Conservation (phyloP, 345 rosid species). For the Ailanthus altissimus region DNA sequence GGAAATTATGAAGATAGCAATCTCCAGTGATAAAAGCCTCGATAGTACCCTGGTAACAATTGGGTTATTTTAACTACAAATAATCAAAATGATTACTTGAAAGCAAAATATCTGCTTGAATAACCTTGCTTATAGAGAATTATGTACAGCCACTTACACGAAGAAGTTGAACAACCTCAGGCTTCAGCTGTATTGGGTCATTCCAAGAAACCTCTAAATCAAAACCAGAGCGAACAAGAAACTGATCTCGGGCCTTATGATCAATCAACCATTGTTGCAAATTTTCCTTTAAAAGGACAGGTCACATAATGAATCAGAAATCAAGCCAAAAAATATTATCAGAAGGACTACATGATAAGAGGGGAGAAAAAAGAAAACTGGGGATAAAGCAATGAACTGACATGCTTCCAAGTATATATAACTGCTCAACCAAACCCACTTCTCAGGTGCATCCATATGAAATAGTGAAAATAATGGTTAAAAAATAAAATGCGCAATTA, state of each 20-base stretch:
- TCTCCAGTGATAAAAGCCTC: neutral
- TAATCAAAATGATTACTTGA: neutral
- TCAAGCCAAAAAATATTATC: neutral
- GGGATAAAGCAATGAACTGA: neutral
- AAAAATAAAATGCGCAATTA: neutral
- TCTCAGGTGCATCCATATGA: neutral
- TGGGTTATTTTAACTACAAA: too few relatives aligned
- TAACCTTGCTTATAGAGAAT: neutral
- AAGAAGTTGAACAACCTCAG: neutral
- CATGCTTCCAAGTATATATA: neutral
- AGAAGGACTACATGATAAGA: neutral
- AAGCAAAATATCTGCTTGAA: neutral
- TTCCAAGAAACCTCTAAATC: neutral
- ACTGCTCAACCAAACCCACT: neutral
- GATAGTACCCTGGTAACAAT: neutral
- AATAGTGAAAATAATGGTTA: neutral
- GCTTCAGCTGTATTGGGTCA: neutral
- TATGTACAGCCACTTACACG: neutral
- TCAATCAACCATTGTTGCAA: slow-evolving; percentile 37
- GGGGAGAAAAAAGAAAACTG: neutral
- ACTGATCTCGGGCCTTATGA: slow-evolving; percentile 39
- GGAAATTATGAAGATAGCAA: too few relatives aligned
- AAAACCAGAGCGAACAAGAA: slow-evolving; percentile 27
- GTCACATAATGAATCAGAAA: neutral
- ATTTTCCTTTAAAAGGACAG: slow-evolving; percentile 30